Percentiles rank a stretch among this genome's conserved stretches.
Conservation (phyloP, 225 moss, liverwort and hornwort species). For the Rhytidiadelphus loreus region DNA sequence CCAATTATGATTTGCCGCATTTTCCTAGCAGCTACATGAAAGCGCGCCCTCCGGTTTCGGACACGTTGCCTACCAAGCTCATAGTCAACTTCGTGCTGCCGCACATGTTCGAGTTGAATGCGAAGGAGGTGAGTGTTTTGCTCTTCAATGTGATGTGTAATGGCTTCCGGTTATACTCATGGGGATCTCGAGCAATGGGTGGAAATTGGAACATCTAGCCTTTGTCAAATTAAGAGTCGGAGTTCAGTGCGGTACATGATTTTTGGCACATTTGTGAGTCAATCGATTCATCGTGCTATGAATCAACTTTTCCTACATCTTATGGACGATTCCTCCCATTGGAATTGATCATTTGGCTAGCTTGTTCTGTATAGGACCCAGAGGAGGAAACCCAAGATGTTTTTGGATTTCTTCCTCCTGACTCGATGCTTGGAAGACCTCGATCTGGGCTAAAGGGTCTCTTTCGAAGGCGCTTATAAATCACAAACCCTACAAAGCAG, state of each 20-base stretch:
- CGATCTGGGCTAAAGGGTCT: neutral
- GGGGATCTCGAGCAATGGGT: neutral
- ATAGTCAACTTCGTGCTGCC: conserved; percentile 68
- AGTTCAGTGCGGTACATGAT: neutral
- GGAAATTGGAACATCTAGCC: neutral
- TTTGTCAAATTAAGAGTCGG: neutral
- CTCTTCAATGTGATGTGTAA: neutral
- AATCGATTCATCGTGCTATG: neutral
- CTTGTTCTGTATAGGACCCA: neutral
- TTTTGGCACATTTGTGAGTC: neutral
- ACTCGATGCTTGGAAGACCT: neutral
- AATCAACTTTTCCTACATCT: neutral
- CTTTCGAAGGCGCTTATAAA: neutral
- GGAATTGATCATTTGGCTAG: neutral
- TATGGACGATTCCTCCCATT: neutral
- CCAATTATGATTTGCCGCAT: conserved; percentile 56
- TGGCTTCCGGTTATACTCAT: neutral
- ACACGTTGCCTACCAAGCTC: conserved; percentile 54
- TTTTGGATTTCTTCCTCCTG: neutral
- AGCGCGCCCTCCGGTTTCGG: conserved; percentile 42
- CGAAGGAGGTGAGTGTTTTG: conserved; percentile 35
- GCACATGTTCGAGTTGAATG: conserved; percentile 16
- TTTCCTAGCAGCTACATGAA: conserved; percentile 59
- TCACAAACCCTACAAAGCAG: neutral
- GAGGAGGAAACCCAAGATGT: neutral